These are phyloP conservation scores for Fraxinus latifolia DNA, from an alignment of 305 asterid genomes.

Conservation along the genomic window DNA sequence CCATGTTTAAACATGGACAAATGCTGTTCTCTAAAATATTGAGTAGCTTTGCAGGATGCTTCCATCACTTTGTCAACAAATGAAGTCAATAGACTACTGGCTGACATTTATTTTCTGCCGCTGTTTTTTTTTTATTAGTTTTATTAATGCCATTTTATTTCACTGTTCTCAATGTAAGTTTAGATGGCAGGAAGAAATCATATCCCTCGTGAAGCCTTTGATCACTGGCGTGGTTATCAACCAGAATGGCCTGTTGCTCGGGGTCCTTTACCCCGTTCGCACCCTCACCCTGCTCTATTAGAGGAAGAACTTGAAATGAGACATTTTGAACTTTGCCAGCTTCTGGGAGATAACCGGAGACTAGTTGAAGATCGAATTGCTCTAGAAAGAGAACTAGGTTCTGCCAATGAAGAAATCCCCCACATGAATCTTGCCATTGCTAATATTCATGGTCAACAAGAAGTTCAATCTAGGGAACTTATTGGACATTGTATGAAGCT, in stretches of 20 bases:
- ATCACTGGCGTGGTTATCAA: conserved; percentile 63
- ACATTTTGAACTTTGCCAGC: conserved; percentile 70
- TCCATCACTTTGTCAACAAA: neutral
- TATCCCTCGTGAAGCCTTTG: conserved; percentile 59
- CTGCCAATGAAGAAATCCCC: conserved; percentile 71
- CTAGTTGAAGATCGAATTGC: conserved; percentile 68
- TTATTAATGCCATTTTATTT: neutral
- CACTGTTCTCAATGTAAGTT: conserved; percentile 30
- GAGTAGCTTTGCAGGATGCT: neutral
- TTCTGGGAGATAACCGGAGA: conserved; percentile 70
- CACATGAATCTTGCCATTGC: conserved; percentile 58
- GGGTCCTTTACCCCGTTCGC: conserved; percentile 63
- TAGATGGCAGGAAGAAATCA: conserved; percentile 86
- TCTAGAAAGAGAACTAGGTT: conserved; percentile 67
- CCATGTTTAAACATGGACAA: neutral
- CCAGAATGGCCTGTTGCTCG: conserved; percentile 51
- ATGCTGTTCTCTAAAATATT: neutral
- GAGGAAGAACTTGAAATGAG: conserved; percentile 90
- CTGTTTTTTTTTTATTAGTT: neutral
- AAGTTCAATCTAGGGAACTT: conserved; percentile 68
- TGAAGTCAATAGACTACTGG: neutral
- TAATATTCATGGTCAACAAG: conserved; percentile 79
- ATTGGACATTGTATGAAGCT: conserved; percentile 66
- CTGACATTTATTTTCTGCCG: neutral
- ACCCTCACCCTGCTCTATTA: conserved; percentile 66